Conservation (phyloP, 2,329 filamentous ascomycete species). For the Curvularia lunata region DNA sequence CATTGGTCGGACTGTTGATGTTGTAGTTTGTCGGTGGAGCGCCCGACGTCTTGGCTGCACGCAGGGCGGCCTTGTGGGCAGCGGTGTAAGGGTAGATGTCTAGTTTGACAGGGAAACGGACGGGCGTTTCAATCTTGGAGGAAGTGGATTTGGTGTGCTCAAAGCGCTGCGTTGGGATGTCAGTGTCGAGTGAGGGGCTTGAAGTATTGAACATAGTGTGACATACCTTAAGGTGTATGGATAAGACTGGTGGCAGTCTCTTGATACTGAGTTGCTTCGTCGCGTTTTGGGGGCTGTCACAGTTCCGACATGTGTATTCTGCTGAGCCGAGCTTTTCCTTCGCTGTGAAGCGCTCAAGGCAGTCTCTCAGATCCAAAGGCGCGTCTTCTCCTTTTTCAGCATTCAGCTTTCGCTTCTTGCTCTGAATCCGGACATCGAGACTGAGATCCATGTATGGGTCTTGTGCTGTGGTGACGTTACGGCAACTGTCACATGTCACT, state of each 20-base stretch:
- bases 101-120: conserved; percentile 83
- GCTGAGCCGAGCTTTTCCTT: conserved; percentile 76
- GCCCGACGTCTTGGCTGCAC: conserved; percentile 48
- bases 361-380: conserved; percentile 58
- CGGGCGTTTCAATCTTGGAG: conserved; percentile 85
- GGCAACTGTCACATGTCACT: conserved; percentile 88
- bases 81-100: conserved; percentile 93
- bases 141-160: conserved; percentile 77
- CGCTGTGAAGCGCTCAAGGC: conserved; percentile 86
- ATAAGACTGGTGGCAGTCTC: conserved; percentile 83
- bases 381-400: conserved; percentile 37
- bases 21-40: conserved; percentile 39
- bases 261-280: conserved; percentile 85
- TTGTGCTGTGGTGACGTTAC: conserved; percentile 78
- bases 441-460: conserved; percentile 93
- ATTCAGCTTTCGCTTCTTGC: conserved; percentile 68
- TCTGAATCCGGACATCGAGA: conserved; percentile 78
- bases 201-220: not conserved
- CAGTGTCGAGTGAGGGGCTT: not conserved
- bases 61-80: conserved; percentile 51
- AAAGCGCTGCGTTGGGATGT: conserved; percentile 60
- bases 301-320: conserved; percentile 85
- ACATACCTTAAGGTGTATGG: conserved; percentile 86
- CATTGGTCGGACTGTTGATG: conserved; percentile 51
- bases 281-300: conserved; percentile 75